phyloP scores from a whole-genome alignment of 1,284 basidiomycete genomes.

The Hypsizygus ulmarius region DNA sequence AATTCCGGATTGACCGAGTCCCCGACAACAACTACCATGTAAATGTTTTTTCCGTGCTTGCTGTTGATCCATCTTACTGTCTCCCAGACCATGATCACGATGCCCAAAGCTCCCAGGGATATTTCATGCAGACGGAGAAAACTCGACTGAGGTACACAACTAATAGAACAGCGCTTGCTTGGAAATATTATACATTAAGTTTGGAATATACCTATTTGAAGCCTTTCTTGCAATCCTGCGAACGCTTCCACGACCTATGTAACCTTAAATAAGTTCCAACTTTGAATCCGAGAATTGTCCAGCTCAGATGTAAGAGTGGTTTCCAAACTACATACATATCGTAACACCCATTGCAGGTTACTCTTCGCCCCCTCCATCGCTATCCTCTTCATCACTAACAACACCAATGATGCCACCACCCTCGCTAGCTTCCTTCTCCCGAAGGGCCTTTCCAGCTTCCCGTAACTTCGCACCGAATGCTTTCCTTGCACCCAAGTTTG shows the following conservation, averaged over 20 bases:
- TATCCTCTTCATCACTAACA: conserved; percentile 66
- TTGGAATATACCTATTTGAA: conserved; percentile 7
- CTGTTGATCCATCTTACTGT: neutral
- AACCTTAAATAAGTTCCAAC: too few relatives aligned
- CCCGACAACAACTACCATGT: conserved; percentile 91
- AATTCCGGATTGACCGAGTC: conserved; percentile 71
- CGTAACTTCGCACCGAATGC: conserved; percentile 74
- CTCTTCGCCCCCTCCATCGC: conserved; percentile 48
- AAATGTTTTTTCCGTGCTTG: conserved; percentile 31
- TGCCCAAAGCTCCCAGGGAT: conserved; percentile 37
- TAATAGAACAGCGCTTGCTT: conserved; percentile 5
- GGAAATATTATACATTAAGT: neutral
- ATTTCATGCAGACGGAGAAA: conserved; percentile 37
- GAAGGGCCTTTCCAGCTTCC: conserved; percentile 64
- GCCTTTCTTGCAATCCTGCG: neutral
- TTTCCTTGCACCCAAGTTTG: conserved; percentile 76
- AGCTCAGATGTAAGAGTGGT: too few relatives aligned
- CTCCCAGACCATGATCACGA: conserved; percentile 42
- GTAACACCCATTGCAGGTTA: conserved; percentile 18
- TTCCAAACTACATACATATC: neutral
- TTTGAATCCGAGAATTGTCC: too few relatives aligned
- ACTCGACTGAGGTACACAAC: conserved; percentile 20
- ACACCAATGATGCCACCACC: conserved; percentile 68
- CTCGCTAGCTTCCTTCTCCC: conserved; percentile 54
- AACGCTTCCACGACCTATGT: too few relatives aligned